A percentile compares a stretch with the other conserved stretches of the same genome.
These are phyloP conservation scores for Erysimum cheiranthoides DNA, from an alignment of 345 rosid species.

Conservation along the genomic window DNA sequence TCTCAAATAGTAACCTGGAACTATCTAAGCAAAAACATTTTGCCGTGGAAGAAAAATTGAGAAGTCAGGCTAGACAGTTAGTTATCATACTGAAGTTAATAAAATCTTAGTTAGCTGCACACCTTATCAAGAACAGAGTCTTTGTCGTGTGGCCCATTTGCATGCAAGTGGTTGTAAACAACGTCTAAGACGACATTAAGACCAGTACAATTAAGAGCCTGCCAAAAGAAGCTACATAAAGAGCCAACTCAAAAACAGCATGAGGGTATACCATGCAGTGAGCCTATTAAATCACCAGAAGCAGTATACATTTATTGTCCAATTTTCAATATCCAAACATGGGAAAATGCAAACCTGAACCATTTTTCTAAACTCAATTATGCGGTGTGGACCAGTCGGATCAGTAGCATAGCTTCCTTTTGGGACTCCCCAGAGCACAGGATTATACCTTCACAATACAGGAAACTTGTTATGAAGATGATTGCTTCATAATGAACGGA, in stretches of 20 bases:
- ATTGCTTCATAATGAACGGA: slow-evolving; percentile 32
- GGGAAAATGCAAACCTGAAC: slow-evolving; percentile 69
- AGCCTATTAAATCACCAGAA: slow-evolving; percentile 22
- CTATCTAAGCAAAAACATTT: slow-evolving; percentile 62
- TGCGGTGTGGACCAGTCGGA: slow-evolving; percentile 75
- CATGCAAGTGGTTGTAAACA: slow-evolving; percentile 95
- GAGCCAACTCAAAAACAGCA: slow-evolving; percentile 23
- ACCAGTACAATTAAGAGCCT: slow-evolving; percentile 75
- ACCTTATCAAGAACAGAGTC: slow-evolving; percentile 97
- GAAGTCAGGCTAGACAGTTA: slow-evolving; percentile 22
- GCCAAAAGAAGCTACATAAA: slow-evolving; percentile 37
- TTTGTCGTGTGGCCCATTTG: slow-evolving; percentile 76
- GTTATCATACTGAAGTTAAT: slow-evolving; percentile 10
- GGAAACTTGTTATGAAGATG: slow-evolving; percentile 35
- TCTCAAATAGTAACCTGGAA: slow-evolving; percentile 98
- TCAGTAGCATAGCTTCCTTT: slow-evolving; percentile 96
- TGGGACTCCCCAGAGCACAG: slow-evolving; percentile 94
- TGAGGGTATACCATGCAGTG: slow-evolving; percentile 1
- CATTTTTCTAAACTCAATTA: slow-evolving; percentile 87
- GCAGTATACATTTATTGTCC: neutral
- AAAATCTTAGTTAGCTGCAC: slow-evolving; percentile 7
- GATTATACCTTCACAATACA: slow-evolving; percentile 76
- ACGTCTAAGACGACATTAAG: slow-evolving; percentile 86
- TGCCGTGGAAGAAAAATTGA: slow-evolving; percentile 21
- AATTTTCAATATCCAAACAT: slow-evolving; percentile 12